Evolutionary conservation across 129 eudicot species (phyloP), one percentile per base, ranked within the genome.

Genomic region (Arctium lappa): DNA sequence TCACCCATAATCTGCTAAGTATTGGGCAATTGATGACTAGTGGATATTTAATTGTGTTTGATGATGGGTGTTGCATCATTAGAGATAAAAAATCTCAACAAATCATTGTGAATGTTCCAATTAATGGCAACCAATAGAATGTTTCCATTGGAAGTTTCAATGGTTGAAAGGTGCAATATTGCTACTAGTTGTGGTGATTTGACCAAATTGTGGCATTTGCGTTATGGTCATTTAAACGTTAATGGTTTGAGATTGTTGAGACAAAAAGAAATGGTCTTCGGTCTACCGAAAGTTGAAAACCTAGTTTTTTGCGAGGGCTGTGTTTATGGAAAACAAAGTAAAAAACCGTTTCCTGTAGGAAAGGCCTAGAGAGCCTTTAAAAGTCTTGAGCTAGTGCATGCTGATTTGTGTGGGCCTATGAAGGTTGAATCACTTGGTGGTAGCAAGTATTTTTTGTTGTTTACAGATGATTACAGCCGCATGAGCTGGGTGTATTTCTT

Each of bases 301-400:
- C 62, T 78, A 66, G 71, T 5, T 32, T 85, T 85, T 12, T 85
- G 84, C 75, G 85, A 85, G 34, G 81, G 77, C 1, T 80, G 85
- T 79, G 80, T 84, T 37, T 84, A 84, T 73, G 84, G 84, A 39
- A 84, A 84, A 62, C 84, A 84, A 53, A 42, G 50, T 8, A 42
- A 8, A 42, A 42, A 42, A 8, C 12, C 50, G 3, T 42, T 42
- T 42, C 50, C 50, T 7, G 50, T 42, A 8, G 50, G 50, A 42
- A 42, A 8, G 50, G 50, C 50, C 9, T 42, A 11, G 50, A 42
- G 12, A 42, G 12, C 50, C 13, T 42, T 11, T 42, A 42, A 42
- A 42, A 42, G 50, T 42, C 50, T 42, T 42, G 50, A 42, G 50
- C 50, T 42, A 42, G 12, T 42, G 50, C 50, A 42, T 42, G 50